Base-by-base conservation (phyloP, 257 asterid species). In the Forsythia viridissima region DNA sequence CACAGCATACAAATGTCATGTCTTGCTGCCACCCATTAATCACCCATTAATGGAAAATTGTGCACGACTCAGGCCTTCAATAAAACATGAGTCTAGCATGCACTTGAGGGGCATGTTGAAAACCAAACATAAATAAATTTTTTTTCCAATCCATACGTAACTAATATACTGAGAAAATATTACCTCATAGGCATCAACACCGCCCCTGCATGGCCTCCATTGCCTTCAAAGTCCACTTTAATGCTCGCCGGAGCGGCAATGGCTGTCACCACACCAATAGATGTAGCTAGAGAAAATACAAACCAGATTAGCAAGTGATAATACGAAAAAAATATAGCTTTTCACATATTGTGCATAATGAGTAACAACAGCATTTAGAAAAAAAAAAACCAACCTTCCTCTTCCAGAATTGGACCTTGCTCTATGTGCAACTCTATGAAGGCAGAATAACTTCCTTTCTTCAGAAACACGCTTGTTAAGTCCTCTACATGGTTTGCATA, bases 161-260 rank as follows among this genome's bases (percentile, higher is more conserved):
- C 8, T 6, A 40, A 37, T 75, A 46, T 18, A 8, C 51, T 24
- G 15, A 63, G 21, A 43, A 20, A 24, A 8, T 43, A 42, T 72
- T 74, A 95, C 99, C 99, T 88, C 78, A 67, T 79, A 34, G 97
- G 98, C 98, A 95, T 95, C 66, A 95, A 84, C 70, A 81, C 96
- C 80, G 98, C 99, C 75, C 99, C 99, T 34, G 99, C 99, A 86
- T 95, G 99, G 24, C 99, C 99, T 43, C 98, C 99, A 59, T 86
- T 93, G 80, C 98, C 98, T 85, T 93, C 97, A 71, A 92, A 95
- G 39, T 90, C 96, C 72, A 95, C 96, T 82, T 91, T 91, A 80
- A 95, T 90, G 87, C 99, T 95, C 20, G 99, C 99, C 1, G 98
- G 99, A 84, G 99, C 97, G 59, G 99, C 99, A 81, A 95, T 93